Conservation (phyloP, 148 eudicot species). For the Gaultheria prostrata region DNA sequence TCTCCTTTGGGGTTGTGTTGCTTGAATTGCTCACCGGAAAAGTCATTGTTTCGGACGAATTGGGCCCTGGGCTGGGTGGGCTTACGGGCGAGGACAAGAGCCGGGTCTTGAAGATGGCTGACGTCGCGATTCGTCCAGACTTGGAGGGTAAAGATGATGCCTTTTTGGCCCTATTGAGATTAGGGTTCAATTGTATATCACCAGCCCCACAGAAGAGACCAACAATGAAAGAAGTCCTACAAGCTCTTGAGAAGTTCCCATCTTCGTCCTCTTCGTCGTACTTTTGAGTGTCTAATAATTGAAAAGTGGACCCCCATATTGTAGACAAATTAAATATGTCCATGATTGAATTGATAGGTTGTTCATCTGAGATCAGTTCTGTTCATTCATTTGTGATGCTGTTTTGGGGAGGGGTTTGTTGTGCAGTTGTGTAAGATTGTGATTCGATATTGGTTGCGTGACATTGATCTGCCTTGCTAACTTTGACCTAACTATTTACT, state of each 20-base stretch:
- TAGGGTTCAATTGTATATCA: constrained; percentile 75
- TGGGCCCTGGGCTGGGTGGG: constrained; percentile 54
- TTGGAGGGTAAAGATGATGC: constrained; percentile 85
- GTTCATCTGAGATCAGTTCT: not conserved
- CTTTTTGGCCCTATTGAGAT: constrained; percentile 48
- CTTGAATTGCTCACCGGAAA: constrained; percentile 83
- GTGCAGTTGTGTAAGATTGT: not conserved
- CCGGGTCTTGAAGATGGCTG: constrained; percentile 74
- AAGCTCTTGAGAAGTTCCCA: constrained; percentile 66
- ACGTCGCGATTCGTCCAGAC: constrained; percentile 75
- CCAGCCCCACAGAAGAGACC: constrained; percentile 84
- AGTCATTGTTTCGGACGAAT: constrained; percentile 70
- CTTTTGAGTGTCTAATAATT: constrained; percentile 28
- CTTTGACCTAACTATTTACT: not conserved
- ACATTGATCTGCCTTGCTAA: not conserved
- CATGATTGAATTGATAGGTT: constrained; percentile 4
- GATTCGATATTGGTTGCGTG: not conserved
- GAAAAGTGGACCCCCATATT: constrained; percentile 15
- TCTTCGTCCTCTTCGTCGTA: constrained; percentile 24
- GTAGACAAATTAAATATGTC: constrained; percentile 13
- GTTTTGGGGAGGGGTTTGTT: not conserved
- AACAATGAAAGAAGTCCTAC: constrained; percentile 81
- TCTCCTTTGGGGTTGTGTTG: constrained; percentile 80
- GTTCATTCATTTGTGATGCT: constrained; percentile 1
- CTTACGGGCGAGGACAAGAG: constrained; percentile 47